Percentiles rank a stretch among this genome's conserved stretches.
Conservation (phyloP, 345 rosid genomes). For the Syzygium jambos region DNA sequence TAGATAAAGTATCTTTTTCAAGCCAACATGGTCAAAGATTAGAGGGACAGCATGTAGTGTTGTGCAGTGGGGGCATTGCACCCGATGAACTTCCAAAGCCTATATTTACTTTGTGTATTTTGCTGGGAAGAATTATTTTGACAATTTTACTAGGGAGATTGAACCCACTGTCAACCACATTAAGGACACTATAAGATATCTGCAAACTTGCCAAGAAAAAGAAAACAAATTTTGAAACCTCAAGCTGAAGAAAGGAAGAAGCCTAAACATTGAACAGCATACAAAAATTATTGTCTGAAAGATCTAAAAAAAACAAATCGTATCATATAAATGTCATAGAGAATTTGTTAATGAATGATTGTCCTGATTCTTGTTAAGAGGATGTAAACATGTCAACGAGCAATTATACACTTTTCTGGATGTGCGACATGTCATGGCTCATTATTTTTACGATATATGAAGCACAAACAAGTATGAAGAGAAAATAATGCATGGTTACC, state of each 20-base stretch:
- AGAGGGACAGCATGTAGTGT: background rate
- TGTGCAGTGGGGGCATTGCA: background rate
- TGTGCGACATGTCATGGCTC: background rate
- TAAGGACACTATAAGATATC: background rate
- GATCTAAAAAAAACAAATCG: background rate
- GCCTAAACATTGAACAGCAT: background rate
- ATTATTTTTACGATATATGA: background rate
- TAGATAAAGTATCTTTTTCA: background rate
- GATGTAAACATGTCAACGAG: background rate
- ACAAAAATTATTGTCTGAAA: background rate
- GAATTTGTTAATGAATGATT: background rate
- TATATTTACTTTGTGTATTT: background rate
- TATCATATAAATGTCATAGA: background rate
- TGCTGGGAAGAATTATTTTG: background rate
- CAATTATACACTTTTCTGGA: background rate
- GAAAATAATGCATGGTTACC: background rate
- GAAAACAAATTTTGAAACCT: background rate
- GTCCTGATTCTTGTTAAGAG: background rate
- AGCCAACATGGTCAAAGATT: background rate
- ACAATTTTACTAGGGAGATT: background rate
- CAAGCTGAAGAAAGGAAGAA: background rate
- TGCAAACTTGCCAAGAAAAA: background rate
- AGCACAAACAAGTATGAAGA: background rate
- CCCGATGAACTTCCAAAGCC: background rate
- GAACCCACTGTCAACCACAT: background rate